Conservation (phyloP, 352 stramenopile genomes). For the Phytophthora tentaculata region DNA sequence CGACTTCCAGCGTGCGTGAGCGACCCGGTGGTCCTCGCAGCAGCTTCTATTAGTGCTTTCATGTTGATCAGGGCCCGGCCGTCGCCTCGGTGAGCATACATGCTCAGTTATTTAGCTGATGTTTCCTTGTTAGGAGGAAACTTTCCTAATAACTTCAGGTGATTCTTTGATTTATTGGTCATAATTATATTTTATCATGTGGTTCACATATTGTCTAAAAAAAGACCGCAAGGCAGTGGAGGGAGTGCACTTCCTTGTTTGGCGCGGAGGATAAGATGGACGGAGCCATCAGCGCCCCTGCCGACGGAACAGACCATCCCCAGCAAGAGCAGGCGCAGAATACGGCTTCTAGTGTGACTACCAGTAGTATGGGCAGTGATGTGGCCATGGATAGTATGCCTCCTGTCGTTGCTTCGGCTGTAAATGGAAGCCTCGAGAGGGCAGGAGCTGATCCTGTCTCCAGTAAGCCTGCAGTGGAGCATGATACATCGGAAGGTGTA, state of each 20-base stretch:
- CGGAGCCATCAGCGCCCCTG: background rate
- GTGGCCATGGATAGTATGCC: background rate
- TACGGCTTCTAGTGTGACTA: background rate
- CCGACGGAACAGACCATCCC: background rate
- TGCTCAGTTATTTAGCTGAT: too few relatives aligned
- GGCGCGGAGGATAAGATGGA: conserved; percentile 23
- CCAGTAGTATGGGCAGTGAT: background rate
- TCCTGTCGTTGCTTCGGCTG: background rate
- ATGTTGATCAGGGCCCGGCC: too few relatives aligned
- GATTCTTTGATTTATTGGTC: background rate
- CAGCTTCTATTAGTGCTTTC: too few relatives aligned
- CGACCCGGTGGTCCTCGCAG: background rate
- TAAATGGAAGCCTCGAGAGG: conserved; percentile 1
- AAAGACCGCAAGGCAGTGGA: conserved; percentile 17
- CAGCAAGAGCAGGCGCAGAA: conserved; percentile 1
- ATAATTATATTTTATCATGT: background rate
- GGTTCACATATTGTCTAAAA: background rate
- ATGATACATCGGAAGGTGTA: background rate
- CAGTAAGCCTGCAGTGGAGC: conserved; percentile 1
- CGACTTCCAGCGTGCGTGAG: background rate
- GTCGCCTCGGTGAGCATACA: too few relatives aligned
- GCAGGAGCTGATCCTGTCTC: conserved; percentile 3
- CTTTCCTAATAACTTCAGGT: too few relatives aligned
- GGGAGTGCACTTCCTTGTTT: conserved; percentile 28
- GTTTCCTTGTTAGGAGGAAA: too few relatives aligned